phyloP scores from a whole-genome alignment of 305 asterid genomes.

The Fraxinus xanthoxyloides region DNA sequence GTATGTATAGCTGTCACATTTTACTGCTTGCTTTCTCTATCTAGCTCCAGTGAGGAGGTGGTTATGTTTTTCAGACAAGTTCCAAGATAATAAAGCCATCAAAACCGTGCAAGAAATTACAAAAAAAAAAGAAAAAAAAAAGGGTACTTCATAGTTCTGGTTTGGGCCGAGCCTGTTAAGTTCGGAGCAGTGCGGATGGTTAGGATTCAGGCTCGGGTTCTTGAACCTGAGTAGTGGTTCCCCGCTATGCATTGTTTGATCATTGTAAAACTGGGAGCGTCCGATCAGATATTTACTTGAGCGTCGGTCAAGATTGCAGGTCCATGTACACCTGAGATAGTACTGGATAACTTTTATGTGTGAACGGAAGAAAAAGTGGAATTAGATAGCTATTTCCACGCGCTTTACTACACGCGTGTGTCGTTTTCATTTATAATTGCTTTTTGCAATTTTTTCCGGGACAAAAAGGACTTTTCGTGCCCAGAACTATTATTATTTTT shows the following conservation, averaged over 20 bases:
- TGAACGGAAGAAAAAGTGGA: neutral
- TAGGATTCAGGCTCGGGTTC: slow-evolving; percentile 26
- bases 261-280: slow-evolving; percentile 22
- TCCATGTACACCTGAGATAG: slow-evolving; percentile 13
- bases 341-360: slow-evolving; percentile 5
- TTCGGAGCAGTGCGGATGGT: slow-evolving; percentile 32
- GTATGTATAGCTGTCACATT: slow-evolving; percentile 27
- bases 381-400: slow-evolving; percentile 15
- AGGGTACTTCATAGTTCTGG: slow-evolving; percentile 8
- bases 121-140: neutral
- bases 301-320: slow-evolving; percentile 17
- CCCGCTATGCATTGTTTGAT: slow-evolving; percentile 22
- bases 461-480: neutral
- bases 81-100: slow-evolving; percentile 44
- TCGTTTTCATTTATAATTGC: neutral
- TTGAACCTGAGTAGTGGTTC: slow-evolving; percentile 31
- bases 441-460: neutral
- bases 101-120: slow-evolving; percentile 13
- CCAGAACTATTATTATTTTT: no score
- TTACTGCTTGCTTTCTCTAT: slow-evolving; percentile 35
- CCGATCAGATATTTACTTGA: slow-evolving; percentile 26
- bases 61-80: slow-evolving; percentile 36
- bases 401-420: slow-evolving; percentile 20
- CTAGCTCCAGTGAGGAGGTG: slow-evolving; percentile 40
- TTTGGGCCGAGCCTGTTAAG: slow-evolving; percentile 25